Conservation (phyloP, 2,329 filamentous ascomycete genomes). For the Aspergillus spinulosporus region DNA sequence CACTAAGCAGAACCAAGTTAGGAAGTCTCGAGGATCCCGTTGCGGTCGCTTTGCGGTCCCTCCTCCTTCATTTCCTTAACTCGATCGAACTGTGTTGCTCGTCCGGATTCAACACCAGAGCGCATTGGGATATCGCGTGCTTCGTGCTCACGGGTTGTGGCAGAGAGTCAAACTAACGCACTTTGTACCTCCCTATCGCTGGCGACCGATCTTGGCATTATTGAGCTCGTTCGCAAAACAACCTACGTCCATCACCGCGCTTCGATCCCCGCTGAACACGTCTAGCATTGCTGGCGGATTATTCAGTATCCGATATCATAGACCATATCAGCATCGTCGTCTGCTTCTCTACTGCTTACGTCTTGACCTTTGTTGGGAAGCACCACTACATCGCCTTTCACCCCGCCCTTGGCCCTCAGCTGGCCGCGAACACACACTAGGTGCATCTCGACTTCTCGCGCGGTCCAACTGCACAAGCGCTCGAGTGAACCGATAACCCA, state of each 20-base stretch:
- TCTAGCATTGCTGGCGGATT: neutral
- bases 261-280: neutral
- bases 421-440: conserved; percentile 2
- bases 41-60: conserved; percentile 2
- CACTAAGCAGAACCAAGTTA: conserved; percentile 15
- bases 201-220: conserved; percentile 7
- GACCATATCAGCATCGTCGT: neutral
- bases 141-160: neutral
- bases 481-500: neutral
- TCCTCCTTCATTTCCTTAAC: neutral
- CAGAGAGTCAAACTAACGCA: neutral
- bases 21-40: neutral
- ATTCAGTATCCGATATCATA: neutral
- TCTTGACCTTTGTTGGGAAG: no score
- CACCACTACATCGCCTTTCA: conserved; percentile 12
- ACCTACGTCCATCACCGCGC: neutral
- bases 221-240: conserved; percentile 3
- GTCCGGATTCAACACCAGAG: neutral
- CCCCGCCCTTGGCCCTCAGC: conserved; percentile 11
- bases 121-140: neutral
- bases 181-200: neutral
- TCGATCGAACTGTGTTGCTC: neutral
- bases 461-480: conserved; percentile 11
- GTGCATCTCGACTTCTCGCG: neutral
- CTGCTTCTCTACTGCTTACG: neutral